phyloP scores from a whole-genome alignment of 2,329 filamentous ascomycete species.

The Paraconiothyrium brasiliense region DNA sequence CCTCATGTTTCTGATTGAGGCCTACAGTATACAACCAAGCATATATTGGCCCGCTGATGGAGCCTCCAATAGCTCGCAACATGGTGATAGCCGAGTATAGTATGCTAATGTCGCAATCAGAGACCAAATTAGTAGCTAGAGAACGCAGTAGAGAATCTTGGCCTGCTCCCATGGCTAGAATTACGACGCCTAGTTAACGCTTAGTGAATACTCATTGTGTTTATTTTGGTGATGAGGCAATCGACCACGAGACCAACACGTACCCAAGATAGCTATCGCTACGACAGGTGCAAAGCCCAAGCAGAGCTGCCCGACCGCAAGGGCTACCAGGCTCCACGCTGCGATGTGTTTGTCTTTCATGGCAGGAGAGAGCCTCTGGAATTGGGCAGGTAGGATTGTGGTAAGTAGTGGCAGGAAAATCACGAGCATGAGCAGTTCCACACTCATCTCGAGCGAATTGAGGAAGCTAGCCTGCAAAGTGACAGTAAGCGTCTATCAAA shows the following conservation, averaged over 20 bases:
- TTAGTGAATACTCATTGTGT: not conserved
- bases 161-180: constrained; percentile 27
- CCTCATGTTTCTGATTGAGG: constrained; percentile 8
- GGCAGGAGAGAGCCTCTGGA: constrained; percentile 8
- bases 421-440: constrained; percentile 25
- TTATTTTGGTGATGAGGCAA: not conserved
- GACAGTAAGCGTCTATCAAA: constrained; percentile 4
- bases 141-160: constrained; percentile 32
- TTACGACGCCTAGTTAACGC: constrained; percentile 18
- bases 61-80: constrained; percentile 29
- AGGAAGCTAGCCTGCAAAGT: constrained; percentile 26
- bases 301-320: constrained; percentile 23
- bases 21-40: constrained; percentile 27
- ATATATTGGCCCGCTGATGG: constrained; percentile 30
- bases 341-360: constrained; percentile 23
- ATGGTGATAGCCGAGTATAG: constrained; percentile 34
- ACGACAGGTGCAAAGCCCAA: constrained; percentile 25
- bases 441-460: constrained; percentile 28
- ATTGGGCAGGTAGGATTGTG: constrained; percentile 13
- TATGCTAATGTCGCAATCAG: constrained; percentile 21
- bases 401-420: constrained; percentile 24
- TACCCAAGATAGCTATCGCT: constrained; percentile 22
- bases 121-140: constrained; percentile 30
- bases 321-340: constrained; percentile 19
- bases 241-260: not conserved